Evolutionary conservation across 495 filamentous ascomycete genomes (phyloP).

Genomic region (Bathelium albidoporum): DNA sequence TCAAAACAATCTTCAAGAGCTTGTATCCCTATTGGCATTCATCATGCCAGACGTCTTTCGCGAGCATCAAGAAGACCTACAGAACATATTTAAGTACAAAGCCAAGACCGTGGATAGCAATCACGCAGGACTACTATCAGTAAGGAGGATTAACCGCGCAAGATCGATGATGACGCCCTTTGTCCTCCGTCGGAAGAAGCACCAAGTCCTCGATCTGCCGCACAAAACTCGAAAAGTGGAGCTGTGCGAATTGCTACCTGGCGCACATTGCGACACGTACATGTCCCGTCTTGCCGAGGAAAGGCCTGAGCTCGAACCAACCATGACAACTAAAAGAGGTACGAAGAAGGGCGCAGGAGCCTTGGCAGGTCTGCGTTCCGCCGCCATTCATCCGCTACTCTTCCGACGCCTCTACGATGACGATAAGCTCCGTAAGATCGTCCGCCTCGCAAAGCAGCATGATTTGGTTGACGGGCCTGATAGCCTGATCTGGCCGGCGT

Average conservation of each 20-base stretch:
- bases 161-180: conserved; percentile 92
- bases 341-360: conserved; percentile 46
- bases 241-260: conserved; percentile 61
- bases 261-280: conserved; percentile 60
- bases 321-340: conserved; percentile 46
- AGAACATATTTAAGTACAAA: conserved; percentile 80
- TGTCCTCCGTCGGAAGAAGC: conserved; percentile 84
- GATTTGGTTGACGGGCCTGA: conserved; percentile 49
- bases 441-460: conserved; percentile 54
- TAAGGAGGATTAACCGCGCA: conserved; percentile 73
- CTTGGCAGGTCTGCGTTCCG: conserved; percentile 85
- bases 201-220: conserved; percentile 82
- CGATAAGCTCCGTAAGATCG: conserved; percentile 59
- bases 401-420: conserved; percentile 73
- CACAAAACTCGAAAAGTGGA: conserved; percentile 69
- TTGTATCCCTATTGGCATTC: conserved; percentile 79
- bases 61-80: conserved; percentile 60
- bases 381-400: conserved; percentile 84
- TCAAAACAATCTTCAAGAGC: conserved; percentile 91
- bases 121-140: conserved; percentile 66
- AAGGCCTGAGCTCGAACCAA: conserved; percentile 44
- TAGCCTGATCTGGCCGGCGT: conserved; percentile 58
- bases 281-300: conserved; percentile 46
- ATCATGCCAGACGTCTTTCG: conserved; percentile 78
- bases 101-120: conserved; percentile 63